Conservation (phyloP, 306 rosid genomes). For the Lablab purpureus region DNA sequence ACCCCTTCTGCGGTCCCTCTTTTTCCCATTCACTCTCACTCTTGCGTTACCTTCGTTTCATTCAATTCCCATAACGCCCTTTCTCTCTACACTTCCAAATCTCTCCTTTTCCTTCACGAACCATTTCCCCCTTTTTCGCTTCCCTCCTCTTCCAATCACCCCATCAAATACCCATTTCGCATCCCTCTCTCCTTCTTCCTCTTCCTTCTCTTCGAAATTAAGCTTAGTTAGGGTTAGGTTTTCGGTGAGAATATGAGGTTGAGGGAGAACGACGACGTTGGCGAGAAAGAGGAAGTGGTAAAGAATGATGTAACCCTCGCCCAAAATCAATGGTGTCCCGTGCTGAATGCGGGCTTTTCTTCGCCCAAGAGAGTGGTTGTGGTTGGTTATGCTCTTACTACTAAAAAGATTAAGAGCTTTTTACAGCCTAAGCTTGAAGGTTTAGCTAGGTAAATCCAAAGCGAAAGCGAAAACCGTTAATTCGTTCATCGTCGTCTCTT, state of each 20-base stretch:
- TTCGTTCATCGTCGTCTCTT: background rate
- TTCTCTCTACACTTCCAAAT: background rate
- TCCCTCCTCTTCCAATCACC: background rate
- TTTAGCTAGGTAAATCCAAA: slow-evolving; percentile 89
- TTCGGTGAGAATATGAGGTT: slow-evolving; percentile 49
- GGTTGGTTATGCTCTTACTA: slow-evolving; percentile 94
- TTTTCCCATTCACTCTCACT: background rate
- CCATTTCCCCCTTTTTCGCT: background rate
- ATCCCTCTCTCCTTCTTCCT: background rate
- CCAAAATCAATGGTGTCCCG: slow-evolving; percentile 51
- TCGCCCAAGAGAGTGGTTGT: slow-evolving; percentile 60
- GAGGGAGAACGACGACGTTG: slow-evolving; percentile 56
- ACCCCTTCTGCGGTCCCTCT: background rate
- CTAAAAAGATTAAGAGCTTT: slow-evolving; percentile 92
- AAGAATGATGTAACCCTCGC: slow-evolving; percentile 41
- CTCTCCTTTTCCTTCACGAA: background rate
- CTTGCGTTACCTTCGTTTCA: slow-evolving; percentile 1
- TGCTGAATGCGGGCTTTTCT: slow-evolving; percentile 53
- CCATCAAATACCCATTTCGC: background rate
- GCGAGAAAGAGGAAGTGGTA: slow-evolving; percentile 41
- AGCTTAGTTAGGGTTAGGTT: slow-evolving; percentile 42
- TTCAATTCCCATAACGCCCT: background rate
- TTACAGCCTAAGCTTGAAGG: slow-evolving; percentile 90
- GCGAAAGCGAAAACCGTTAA: background rate
- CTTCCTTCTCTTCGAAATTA: background rate